Conservation (phyloP, 805 yeast genomes). For the Ogataea trehaloabstinens region DNA sequence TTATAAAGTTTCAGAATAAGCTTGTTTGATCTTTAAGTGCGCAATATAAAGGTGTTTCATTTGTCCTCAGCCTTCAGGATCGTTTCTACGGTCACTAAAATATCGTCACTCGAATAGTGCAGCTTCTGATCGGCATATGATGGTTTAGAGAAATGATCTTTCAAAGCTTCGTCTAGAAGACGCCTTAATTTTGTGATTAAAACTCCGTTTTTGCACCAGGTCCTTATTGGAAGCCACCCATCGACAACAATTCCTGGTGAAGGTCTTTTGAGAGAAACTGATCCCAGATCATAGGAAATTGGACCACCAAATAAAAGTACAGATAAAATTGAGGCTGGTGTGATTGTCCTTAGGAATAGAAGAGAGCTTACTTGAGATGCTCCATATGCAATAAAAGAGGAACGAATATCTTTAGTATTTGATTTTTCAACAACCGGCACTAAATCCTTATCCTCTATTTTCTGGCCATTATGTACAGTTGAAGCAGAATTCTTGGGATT, state of each 20-base stretch:
- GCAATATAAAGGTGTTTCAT: conserved; percentile 2
- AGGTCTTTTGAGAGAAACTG: conserved; percentile 40
- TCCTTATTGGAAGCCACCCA: conserved; percentile 83
- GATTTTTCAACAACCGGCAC: conserved; percentile 1
- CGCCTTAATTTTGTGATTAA: conserved; percentile 67
- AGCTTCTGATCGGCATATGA: conserved; percentile 22
- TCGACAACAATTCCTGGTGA: conserved; percentile 86
- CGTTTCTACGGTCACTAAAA: conserved; percentile 40
- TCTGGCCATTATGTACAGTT: too few species aligned
- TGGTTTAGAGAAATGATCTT: conserved; percentile 55
- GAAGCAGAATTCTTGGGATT: conserved; percentile 28
- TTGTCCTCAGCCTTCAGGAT: conserved; percentile 23
- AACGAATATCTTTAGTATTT: conserved; percentile 36
- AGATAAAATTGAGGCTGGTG: conserved; percentile 75
- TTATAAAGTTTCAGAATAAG: conserved; percentile 41
- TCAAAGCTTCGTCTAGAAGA: conserved; percentile 66
- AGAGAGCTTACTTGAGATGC: conserved; percentile 61
- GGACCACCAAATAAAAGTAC: conserved; percentile 81
- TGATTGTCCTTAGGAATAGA: conserved; percentile 67
- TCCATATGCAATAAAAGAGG: conserved; percentile 63
- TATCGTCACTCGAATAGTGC: conserved; percentile 30
- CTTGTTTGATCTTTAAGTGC: conserved; percentile 1
- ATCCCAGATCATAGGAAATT: conserved; percentile 53
- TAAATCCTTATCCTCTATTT: neutral
- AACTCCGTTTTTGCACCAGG: conserved; percentile 95